Evolutionary conservation across 257 asterid genomes (phyloP).

Genomic region (Solanum pimpinellifolium): DNA sequence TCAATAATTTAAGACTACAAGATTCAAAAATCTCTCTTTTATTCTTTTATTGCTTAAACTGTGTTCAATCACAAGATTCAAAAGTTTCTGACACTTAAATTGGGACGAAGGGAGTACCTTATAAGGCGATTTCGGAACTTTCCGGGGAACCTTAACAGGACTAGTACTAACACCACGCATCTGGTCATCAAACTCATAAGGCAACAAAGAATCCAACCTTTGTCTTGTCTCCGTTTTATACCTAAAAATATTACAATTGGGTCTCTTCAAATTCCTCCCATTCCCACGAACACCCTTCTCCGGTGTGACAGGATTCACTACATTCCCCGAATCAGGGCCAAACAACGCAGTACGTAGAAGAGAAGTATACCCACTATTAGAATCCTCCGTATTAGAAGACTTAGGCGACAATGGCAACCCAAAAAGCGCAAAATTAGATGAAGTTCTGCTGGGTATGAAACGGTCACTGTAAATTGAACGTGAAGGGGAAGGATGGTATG

Average conservation of each 20-base stretch:
- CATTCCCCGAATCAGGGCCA: slow-evolving; percentile 43
- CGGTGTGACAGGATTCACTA: slow-evolving; percentile 50
- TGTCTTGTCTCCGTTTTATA: slow-evolving; percentile 64
- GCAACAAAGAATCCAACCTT: slow-evolving; percentile 53
- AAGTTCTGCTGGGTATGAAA: slow-evolving; percentile 71
- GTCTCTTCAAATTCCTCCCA: slow-evolving; percentile 26
- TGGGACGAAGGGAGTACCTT: slow-evolving; percentile 24
- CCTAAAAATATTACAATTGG: slow-evolving; percentile 65
- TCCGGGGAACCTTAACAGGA: slow-evolving; percentile 71
- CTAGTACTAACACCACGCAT: slow-evolving; percentile 60
- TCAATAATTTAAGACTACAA: neutral
- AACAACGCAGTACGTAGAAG: slow-evolving; percentile 63
- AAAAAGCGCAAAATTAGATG: slow-evolving; percentile 76
- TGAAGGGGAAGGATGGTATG: slow-evolving; percentile 54
- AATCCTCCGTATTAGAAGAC: slow-evolving; percentile 38
- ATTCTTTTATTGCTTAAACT: neutral
- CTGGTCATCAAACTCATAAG: slow-evolving; percentile 58
- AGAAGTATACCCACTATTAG: slow-evolving; percentile 48
- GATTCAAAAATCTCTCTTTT: neutral
- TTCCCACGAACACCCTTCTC: slow-evolving; percentile 19
- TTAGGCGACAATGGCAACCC: slow-evolving; percentile 29
- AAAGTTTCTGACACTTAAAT: neutral
- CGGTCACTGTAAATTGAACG: slow-evolving; percentile 79
- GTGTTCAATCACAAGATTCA: neutral
- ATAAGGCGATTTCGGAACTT: slow-evolving; percentile 70